Evolutionary conservation across 805 yeast genomes (phyloP).

Genomic region (Hanseniaspora valbyensis): DNA sequence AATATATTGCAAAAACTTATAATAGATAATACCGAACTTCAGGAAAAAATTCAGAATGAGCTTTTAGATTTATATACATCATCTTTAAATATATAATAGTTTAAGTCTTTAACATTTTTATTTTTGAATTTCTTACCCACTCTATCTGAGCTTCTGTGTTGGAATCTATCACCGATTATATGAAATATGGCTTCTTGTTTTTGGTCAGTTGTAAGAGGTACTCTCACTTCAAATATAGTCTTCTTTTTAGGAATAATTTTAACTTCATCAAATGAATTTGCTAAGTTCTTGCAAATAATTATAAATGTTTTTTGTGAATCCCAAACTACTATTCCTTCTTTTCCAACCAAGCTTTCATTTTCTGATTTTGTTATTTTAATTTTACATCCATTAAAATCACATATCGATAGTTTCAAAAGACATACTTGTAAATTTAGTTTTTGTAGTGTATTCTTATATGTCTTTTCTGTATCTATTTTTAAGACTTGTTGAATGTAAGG

Average conservation of each 20-base stretch:
- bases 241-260: conserved; percentile 58
- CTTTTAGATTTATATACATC: conserved; percentile 14
- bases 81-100: conserved; percentile 21
- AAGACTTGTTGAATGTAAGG: conserved; percentile 51
- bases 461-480: conserved; percentile 22
- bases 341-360: conserved; percentile 48
- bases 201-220: conserved; percentile 26
- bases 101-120: conserved; percentile 55
- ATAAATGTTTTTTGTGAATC: conserved; percentile 62
- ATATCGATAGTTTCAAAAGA: conserved; percentile 52
- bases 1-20: conserved; percentile 19
- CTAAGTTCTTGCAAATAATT: conserved; percentile 40
- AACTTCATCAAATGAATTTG: conserved; percentile 47
- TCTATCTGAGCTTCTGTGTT: conserved; percentile 65
- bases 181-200: conserved; percentile 39
- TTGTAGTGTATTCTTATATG: conserved; percentile 14
- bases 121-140: conserved; percentile 76
- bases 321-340: conserved; percentile 68
- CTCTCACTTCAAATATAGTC: conserved; percentile 46
- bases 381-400: conserved; percentile 73
- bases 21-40: conserved; percentile 19
- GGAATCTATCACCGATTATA: conserved; percentile 68
- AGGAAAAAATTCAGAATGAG: conserved; percentile 19
- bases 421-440: conserved; percentile 26
- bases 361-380: conserved; percentile 48